phyloP scores from a whole-genome alignment of 306 rosid genomes.

The Gleditsia sinensis region DNA sequence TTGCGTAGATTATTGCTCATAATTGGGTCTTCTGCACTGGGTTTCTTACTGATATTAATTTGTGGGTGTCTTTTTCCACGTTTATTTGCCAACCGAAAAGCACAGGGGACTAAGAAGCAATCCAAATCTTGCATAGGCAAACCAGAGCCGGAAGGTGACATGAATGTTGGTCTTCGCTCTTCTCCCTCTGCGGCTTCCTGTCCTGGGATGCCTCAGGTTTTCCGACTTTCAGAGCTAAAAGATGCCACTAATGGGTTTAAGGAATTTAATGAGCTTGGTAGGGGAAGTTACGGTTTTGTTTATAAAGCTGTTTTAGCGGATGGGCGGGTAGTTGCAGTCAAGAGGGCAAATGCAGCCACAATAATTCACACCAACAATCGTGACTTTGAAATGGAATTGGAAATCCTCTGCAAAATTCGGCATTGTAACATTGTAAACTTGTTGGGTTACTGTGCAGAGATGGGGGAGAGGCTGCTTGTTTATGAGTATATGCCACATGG shows the following conservation, averaged over 20 bases:
- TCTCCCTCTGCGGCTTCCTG: constrained; percentile 47
- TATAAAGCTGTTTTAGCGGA: constrained; percentile 81
- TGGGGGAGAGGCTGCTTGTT: constrained; percentile 95
- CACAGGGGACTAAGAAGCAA: constrained; percentile 47
- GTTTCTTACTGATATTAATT: constrained; percentile 51
- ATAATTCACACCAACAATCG: constrained; percentile 85
- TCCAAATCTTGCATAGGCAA: constrained; percentile 67
- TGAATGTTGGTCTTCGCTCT: constrained; percentile 43
- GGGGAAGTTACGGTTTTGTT: constrained; percentile 94
- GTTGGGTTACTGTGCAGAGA: constrained; percentile 88
- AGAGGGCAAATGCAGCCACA: constrained; percentile 95
- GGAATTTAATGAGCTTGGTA: constrained; percentile 92
- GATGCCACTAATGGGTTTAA: constrained; percentile 98
- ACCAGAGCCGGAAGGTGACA: constrained; percentile 55
- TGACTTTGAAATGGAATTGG: constrained; percentile 90
- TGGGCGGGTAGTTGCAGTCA: constrained; percentile 83
- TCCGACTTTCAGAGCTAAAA: constrained; percentile 84
- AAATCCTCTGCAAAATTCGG: constrained; percentile 77
- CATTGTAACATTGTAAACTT: constrained; percentile 79
- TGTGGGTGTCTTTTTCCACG: constrained; percentile 56
- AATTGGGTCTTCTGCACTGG: constrained; percentile 54
- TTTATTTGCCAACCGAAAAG: background rate
- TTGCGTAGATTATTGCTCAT: constrained; percentile 50
- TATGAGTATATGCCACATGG: constrained; percentile 94
- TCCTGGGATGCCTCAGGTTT: constrained; percentile 86